A percentile compares a stretch with the other conserved stretches of the same genome.
Conservation (phyloP, 2,329 filamentous ascomycete genomes). For the Penicillium sp. region DNA sequence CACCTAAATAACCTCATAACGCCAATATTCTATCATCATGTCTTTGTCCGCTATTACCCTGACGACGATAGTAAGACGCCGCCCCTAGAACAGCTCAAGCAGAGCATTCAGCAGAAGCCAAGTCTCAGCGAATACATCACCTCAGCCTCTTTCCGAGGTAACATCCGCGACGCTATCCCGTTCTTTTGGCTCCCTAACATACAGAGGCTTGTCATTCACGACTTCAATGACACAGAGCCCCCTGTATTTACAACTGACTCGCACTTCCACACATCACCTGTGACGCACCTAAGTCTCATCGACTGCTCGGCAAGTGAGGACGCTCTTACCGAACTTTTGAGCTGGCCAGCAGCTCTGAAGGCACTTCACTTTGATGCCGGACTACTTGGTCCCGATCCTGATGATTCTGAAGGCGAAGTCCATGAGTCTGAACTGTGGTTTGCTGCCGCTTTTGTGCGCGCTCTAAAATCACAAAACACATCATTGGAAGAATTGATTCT, state of each 20-base stretch:
- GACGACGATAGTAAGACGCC: not conserved
- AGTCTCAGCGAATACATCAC: slow-evolving; percentile 1
- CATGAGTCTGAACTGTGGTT: no score
- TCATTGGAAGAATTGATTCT: slow-evolving; percentile 7
- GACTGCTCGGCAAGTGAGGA: slow-evolving; percentile 13
- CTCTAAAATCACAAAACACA: slow-evolving; percentile 6
- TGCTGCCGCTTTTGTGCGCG: slow-evolving; percentile 13
- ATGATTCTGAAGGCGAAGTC: no score
- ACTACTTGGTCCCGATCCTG: no score
- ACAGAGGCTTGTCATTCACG: slow-evolving; percentile 1
- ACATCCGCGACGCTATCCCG: not conserved
- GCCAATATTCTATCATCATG: slow-evolving; percentile 6
- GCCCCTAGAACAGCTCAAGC: slow-evolving; percentile 2
- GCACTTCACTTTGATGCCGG: no score
- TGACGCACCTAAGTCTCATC: slow-evolving; percentile 7
- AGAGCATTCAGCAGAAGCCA: not conserved
- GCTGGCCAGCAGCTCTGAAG: slow-evolving; percentile 14
- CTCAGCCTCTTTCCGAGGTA: slow-evolving; percentile 5
- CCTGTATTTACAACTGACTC: slow-evolving; percentile 3
- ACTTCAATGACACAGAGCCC: slow-evolving; percentile 4
- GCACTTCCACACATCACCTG: slow-evolving; percentile 8
- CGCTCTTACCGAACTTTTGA: slow-evolving; percentile 10
- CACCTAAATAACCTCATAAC: slow-evolving; percentile 1
- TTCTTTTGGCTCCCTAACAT: slow-evolving; percentile 6
- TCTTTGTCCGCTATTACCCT: not conserved